Evolutionary conservation across 495 filamentous ascomycete genomes (phyloP).

Genomic region (Penicillium daleae): DNA sequence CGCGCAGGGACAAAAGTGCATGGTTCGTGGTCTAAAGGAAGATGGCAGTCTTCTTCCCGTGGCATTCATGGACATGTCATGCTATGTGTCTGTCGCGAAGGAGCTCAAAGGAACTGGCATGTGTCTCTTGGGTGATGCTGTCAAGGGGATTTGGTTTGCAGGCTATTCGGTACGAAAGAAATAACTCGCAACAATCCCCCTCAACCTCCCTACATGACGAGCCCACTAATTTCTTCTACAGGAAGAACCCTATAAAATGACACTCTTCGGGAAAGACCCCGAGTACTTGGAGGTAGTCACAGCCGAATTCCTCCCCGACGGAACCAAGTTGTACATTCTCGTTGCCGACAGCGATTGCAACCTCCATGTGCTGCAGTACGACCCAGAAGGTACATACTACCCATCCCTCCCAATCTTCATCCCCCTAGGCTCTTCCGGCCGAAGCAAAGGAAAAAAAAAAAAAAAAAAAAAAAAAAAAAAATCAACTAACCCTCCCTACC

Average conservation of each 20-base stretch:
- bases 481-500: conserved; percentile 11
- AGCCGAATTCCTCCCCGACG: conserved; percentile 88
- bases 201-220: not conserved
- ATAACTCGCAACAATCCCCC: not conserved
- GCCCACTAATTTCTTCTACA: conserved; percentile 23
- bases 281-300: conserved; percentile 75
- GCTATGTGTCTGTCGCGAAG: conserved; percentile 81
- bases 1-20: conserved; percentile 94
- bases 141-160: conserved; percentile 93
- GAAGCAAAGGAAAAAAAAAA: not conserved
- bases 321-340: conserved; percentile 78
- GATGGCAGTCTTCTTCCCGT: conserved; percentile 89
- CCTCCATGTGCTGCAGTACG: conserved; percentile 87
- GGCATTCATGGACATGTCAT: conserved; percentile 97
- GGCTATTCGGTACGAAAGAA: conserved; percentile 72
- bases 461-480: not conserved
- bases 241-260: conserved; percentile 94
- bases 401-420: not conserved
- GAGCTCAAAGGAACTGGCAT: conserved; percentile 82
- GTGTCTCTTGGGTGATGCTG: conserved; percentile 81
- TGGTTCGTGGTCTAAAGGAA: conserved; percentile 95
- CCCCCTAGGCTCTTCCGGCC: not conserved
- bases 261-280: conserved; percentile 85
- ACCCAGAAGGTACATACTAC: conserved; percentile 72
- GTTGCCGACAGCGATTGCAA: conserved; percentile 84